phyloP scores from a whole-genome alignment of 2,329 filamentous ascomycete genomes.

The Plenodomus tracheiphilus region DNA sequence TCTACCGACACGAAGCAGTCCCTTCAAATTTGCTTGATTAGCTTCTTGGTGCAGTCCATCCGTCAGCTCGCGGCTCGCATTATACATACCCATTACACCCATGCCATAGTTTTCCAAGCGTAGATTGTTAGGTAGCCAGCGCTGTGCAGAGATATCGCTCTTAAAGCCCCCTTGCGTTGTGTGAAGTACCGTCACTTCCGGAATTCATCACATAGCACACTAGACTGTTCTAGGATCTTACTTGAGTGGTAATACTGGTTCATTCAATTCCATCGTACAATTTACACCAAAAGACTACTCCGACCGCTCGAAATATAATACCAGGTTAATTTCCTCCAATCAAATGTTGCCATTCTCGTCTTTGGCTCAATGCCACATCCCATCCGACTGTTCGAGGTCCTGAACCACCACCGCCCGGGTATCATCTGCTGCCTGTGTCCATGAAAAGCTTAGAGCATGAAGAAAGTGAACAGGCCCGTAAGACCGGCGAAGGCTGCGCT shows the following conservation, averaged over 20 bases:
- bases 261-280: slow-evolving; percentile 14
- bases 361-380: background rate
- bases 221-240: background rate
- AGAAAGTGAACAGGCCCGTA: slow-evolving; percentile 33
- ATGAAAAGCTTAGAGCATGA: slow-evolving; percentile 28
- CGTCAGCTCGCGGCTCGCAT: too few relatives aligned
- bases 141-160: too few relatives aligned
- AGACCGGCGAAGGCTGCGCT: slow-evolving; percentile 31
- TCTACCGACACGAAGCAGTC: too few relatives aligned
- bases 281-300: slow-evolving; percentile 17
- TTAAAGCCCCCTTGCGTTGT: too few relatives aligned
- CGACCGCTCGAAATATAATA: slow-evolving; percentile 3
- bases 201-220: background rate
- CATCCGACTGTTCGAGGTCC: background rate
- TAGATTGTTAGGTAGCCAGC: too few relatives aligned
- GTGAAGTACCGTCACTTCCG: too few relatives aligned
- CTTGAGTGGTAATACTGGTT: background rate
- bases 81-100: too few relatives aligned
- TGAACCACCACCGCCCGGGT: slow-evolving; percentile 6
- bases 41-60: background rate
- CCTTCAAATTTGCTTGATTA: background rate
- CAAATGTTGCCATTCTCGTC: background rate
- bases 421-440: slow-evolving; percentile 13
- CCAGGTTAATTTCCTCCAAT: background rate
- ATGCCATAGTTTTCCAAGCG: too few relatives aligned